phyloP scores from a whole-genome alignment of 2,329 filamentous ascomycete species.

The Ascosphaera acerosa region DNA sequence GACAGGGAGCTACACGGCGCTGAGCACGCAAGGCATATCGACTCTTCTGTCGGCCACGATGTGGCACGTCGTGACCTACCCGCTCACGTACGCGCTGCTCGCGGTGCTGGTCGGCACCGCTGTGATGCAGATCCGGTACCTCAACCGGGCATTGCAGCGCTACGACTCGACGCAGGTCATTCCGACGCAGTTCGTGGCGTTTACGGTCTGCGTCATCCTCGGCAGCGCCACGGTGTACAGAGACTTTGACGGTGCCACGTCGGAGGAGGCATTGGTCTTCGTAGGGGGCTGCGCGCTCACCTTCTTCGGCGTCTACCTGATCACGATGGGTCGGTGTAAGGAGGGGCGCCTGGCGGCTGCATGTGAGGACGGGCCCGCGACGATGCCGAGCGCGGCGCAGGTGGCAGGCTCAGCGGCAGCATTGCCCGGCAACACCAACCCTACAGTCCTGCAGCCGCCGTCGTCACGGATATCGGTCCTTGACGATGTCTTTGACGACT shows the following conservation, averaged over 20 bases:
- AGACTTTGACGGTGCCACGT: conserved; percentile 67
- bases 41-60: conserved; percentile 83
- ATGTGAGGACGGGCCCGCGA: conserved; percentile 25
- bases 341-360: conserved; percentile 35
- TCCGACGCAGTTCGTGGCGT: conserved; percentile 89
- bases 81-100: conserved; percentile 70
- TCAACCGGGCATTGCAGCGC: conserved; percentile 70
- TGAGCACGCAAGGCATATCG: conserved; percentile 88
- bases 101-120: conserved; percentile 59
- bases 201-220: conserved; percentile 84
- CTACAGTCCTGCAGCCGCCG: too few species aligned
- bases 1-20: conserved; percentile 79
- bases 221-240: conserved; percentile 84
- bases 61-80: conserved; percentile 69
- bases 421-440: conserved; percentile 5
- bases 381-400: conserved; percentile 8
- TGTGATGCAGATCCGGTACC: conserved; percentile 88
- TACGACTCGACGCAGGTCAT: conserved; percentile 98
- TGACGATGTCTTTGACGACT: too few species aligned
- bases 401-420: conserved; percentile 7
- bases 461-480: too few species aligned
- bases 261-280: conserved; percentile 55
- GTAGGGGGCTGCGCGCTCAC: conserved; percentile 74
- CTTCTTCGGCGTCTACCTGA: conserved; percentile 90
- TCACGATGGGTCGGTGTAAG: conserved; percentile 54